A percentile compares a stretch with the other conserved stretches of the same genome.
Evolutionary conservation across 495 filamentous ascomycete species (phyloP).

Genomic region (Pyrenopolyporus hunteri): DNA sequence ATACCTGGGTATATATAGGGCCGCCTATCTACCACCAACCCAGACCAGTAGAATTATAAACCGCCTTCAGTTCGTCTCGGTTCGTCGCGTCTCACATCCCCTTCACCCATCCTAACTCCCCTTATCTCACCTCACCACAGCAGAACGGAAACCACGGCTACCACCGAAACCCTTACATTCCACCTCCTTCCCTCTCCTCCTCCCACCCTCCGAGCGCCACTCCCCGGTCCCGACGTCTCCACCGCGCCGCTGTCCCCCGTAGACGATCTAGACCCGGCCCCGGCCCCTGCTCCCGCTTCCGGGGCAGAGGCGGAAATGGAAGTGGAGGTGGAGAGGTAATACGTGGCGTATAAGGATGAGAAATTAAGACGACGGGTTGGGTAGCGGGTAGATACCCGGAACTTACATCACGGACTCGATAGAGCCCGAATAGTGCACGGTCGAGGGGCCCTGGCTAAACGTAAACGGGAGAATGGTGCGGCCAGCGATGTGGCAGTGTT

Average conservation of each 20-base stretch:
- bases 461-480: slow-evolving; percentile 39
- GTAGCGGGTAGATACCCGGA: slow-evolving; percentile 2
- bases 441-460: slow-evolving; percentile 47
- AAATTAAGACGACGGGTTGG: background rate
- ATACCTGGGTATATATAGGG: too few relatives aligned
- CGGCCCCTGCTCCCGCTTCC: too few relatives aligned
- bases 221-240: background rate
- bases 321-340: background rate
- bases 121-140: background rate
- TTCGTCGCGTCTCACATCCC: too few relatives aligned
- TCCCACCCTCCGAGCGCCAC: too few relatives aligned
- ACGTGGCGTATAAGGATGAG: background rate
- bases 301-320: background rate
- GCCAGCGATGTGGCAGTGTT: slow-evolving; percentile 13
- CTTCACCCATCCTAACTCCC: too few relatives aligned
- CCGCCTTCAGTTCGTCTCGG: too few relatives aligned
- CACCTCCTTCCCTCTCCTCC: background rate
- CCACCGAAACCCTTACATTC: background rate
- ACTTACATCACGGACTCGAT: slow-evolving; percentile 40
- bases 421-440: slow-evolving; percentile 38
- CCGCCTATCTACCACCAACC: too few relatives aligned
- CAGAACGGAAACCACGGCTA: background rate
- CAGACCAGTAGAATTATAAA: too few relatives aligned
- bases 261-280: too few relatives aligned
- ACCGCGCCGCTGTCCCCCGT: background rate